These are phyloP conservation scores for Ballota nigra DNA, from an alignment of 257 asterid genomes.

Conservation along the genomic window DNA sequence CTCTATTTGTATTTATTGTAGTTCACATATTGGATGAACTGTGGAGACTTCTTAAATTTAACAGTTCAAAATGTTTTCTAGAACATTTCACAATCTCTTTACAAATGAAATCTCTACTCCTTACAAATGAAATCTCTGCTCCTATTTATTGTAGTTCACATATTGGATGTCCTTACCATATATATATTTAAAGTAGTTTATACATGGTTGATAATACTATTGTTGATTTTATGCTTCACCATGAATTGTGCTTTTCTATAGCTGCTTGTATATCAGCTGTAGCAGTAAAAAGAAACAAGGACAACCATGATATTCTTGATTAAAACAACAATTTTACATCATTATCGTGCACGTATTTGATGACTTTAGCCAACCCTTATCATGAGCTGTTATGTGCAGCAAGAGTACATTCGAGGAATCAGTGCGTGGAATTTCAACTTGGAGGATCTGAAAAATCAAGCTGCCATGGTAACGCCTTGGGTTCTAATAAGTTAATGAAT, in stretches of 20 bases:
- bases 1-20: no score
- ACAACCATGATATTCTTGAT: neutral
- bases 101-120: no score
- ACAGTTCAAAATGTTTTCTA: no score
- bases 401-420: constrained; percentile 94
- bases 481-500: constrained; percentile 18
- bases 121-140: no score
- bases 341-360: constrained; percentile 6
- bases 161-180: no score
- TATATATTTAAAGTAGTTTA: neutral
- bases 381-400: constrained; percentile 48
- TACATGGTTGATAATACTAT: neutral
- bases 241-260: neutral
- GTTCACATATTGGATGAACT: no score
- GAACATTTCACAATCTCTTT: no score
- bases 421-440: constrained; percentile 95
- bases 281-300: neutral
- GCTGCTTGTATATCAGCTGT: constrained; percentile 1
- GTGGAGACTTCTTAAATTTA: no score
- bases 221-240: neutral
- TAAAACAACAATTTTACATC: neutral
- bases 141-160: no score
- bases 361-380: constrained; percentile 3
- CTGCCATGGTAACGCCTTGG: constrained; percentile 65
- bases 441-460: constrained; percentile 91